Evolutionary conservation across 352 stramenopile species (phyloP).

Genomic region (Pythium aphanidermatum): DNA sequence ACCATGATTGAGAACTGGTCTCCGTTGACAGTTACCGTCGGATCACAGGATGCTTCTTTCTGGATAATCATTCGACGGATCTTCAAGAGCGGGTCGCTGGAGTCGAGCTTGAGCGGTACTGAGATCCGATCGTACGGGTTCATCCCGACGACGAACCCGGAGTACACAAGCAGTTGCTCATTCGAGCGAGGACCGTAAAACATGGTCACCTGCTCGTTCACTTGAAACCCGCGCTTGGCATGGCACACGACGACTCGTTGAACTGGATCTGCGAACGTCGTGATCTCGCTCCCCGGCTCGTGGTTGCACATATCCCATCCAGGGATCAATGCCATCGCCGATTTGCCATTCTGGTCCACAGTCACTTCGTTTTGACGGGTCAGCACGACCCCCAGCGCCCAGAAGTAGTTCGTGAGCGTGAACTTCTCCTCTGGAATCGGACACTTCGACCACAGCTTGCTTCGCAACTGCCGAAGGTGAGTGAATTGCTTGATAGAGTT

Average conservation of each 20-base stretch:
- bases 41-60: constrained; percentile 27
- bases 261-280: constrained; percentile 33
- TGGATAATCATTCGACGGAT: constrained; percentile 36
- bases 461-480: constrained; percentile 30
- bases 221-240: constrained; percentile 29
- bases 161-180: constrained; percentile 46
- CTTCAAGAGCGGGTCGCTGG: constrained; percentile 29
- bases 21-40: constrained; percentile 7
- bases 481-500: constrained; percentile 61
- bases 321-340: constrained; percentile 43
- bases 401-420: constrained; percentile 49
- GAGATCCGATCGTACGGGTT: constrained; percentile 32
- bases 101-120: constrained; percentile 15
- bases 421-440: constrained; percentile 29
- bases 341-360: constrained; percentile 13
- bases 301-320: constrained; percentile 69
- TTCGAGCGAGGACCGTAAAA: constrained; percentile 60
- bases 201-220: constrained; percentile 43
- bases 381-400: constrained; percentile 45
- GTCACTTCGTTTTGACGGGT: constrained; percentile 59
- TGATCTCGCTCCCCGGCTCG: constrained; percentile 31
- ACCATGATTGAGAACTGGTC: constrained; percentile 20
- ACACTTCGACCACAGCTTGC: constrained; percentile 16
- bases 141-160: constrained; percentile 36
- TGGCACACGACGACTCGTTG: constrained; percentile 29